phyloP scores from a whole-genome alignment of 495 filamentous ascomycete genomes.

The Penicillium roqueforti region DNA sequence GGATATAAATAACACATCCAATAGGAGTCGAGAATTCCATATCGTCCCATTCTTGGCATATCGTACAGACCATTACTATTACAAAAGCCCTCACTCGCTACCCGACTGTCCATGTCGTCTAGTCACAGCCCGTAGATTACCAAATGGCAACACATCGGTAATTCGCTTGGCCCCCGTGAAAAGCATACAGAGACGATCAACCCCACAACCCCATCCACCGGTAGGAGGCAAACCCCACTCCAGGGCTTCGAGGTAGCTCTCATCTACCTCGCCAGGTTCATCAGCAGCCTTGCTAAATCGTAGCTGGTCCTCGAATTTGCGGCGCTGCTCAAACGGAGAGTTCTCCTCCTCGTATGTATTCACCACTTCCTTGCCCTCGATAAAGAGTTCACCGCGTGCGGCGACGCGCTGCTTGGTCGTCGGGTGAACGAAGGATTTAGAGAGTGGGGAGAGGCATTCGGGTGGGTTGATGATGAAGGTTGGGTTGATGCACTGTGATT shows the following conservation, averaged over 20 bases:
- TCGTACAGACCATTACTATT: conserved; percentile 37
- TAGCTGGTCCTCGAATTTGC: conserved; percentile 70
- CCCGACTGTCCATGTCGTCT: conserved; percentile 38
- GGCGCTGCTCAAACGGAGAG: conserved; percentile 77
- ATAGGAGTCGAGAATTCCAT: not conserved
- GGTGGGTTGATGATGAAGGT: conserved; percentile 91
- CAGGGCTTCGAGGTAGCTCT: conserved; percentile 76
- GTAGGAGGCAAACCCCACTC: conserved; percentile 89
- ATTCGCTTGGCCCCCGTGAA: conserved; percentile 74
- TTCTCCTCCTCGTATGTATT: conserved; percentile 99
- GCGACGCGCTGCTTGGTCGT: conserved; percentile 63
- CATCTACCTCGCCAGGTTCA: conserved; percentile 57
- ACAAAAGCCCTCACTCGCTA: conserved; percentile 37
- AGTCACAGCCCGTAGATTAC: conserved; percentile 59
- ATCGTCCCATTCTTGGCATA: not conserved
- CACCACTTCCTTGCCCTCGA: conserved; percentile 72
- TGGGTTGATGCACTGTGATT: conserved; percentile 64
- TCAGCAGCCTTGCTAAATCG: conserved; percentile 36
- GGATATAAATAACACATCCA: not conserved
- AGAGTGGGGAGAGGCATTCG: conserved; percentile 83
- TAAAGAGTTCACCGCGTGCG: conserved; percentile 84
- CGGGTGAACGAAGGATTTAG: conserved; percentile 71
- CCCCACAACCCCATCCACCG: conserved; percentile 91
- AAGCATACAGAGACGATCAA: conserved; percentile 87
- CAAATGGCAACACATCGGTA: conserved; percentile 80